Percentiles rank a stretch among this genome's conserved stretches.
Evolutionary conservation across 768 basidiomycete genomes (phyloP).

Genomic region (Rhizopogon vesiculosus): DNA sequence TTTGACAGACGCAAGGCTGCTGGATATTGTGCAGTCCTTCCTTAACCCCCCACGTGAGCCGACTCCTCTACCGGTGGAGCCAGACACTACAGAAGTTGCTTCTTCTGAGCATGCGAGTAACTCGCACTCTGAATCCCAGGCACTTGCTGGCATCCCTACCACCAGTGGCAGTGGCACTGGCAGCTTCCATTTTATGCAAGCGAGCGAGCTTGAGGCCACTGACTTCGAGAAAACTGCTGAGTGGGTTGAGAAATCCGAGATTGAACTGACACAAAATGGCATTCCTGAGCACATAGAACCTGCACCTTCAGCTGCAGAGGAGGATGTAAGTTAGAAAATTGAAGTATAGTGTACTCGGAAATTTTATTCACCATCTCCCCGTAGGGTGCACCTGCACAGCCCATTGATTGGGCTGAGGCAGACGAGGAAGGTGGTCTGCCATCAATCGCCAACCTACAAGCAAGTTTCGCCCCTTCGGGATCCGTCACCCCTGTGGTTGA

Average conservation of each 20-base stretch:
- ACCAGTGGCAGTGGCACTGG: constrained; percentile 31
- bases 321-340: not conserved
- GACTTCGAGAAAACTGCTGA: constrained; percentile 50
- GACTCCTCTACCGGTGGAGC: constrained; percentile 28
- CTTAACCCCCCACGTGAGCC: constrained; percentile 42
- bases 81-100: constrained; percentile 24
- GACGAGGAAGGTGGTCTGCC: constrained; percentile 79
- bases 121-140: constrained; percentile 1
- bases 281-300: not conserved
- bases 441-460: constrained; percentile 71
- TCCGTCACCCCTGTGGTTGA: constrained; percentile 55
- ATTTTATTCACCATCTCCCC: not conserved
- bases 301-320: not conserved
- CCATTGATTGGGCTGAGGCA: constrained; percentile 74
- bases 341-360: not conserved
- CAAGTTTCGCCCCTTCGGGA: constrained; percentile 71
- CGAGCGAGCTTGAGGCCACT: constrained; percentile 64
- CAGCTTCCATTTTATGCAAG: constrained; percentile 79
- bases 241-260: constrained; percentile 50
- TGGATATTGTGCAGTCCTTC: constrained; percentile 51
- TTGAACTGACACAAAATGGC: constrained; percentile 17
- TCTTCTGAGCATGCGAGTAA: constrained; percentile 10
- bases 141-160: constrained; percentile 37
- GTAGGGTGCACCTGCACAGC: constrained; percentile 21
- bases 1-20: constrained; percentile 51